phyloP scores from a whole-genome alignment of 164 flowering plant genomes.

The Paratinospora sagittata region DNA sequence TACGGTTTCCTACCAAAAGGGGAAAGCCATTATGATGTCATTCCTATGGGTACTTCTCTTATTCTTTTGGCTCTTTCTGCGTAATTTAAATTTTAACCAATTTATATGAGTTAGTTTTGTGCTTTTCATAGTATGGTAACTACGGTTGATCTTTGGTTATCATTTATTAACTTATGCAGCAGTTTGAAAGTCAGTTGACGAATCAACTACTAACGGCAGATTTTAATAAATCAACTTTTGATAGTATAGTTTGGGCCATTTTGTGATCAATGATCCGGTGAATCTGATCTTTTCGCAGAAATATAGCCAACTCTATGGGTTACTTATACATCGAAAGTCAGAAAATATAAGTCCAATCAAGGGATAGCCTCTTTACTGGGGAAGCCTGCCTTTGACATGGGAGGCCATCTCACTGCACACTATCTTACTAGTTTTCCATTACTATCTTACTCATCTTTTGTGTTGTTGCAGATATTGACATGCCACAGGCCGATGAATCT shows the following conservation, averaged over 20 bases:
- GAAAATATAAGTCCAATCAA: too few species aligned
- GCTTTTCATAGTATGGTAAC: background rate
- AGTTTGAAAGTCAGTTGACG: background rate
- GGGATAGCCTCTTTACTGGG: background rate
- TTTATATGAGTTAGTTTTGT: background rate
- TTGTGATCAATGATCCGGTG: too few species aligned
- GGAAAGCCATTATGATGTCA: conserved; percentile 62
- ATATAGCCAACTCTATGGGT: too few species aligned
- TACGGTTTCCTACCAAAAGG: conserved; percentile 83
- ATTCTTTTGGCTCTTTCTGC: background rate
- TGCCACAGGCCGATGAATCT: conserved; percentile 23
- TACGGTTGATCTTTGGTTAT: background rate
- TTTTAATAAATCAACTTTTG: too few species aligned
- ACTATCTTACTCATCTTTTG: conserved; percentile 4
- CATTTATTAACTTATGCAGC: background rate
- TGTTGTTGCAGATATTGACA: conserved; percentile 48
- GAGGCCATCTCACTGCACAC: background rate
- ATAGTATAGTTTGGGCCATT: too few species aligned
- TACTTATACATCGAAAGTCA: too few species aligned
- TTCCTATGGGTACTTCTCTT: conserved; percentile 62
- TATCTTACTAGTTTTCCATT: background rate
- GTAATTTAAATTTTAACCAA: background rate
- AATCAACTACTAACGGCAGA: background rate
- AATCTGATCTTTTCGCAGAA: too few species aligned
- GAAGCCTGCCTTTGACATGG: background rate